Evolutionary conservation across 2,329 filamentous ascomycete species (phyloP).

Genomic region (Monilinia vaccinii-corymbosi): DNA sequence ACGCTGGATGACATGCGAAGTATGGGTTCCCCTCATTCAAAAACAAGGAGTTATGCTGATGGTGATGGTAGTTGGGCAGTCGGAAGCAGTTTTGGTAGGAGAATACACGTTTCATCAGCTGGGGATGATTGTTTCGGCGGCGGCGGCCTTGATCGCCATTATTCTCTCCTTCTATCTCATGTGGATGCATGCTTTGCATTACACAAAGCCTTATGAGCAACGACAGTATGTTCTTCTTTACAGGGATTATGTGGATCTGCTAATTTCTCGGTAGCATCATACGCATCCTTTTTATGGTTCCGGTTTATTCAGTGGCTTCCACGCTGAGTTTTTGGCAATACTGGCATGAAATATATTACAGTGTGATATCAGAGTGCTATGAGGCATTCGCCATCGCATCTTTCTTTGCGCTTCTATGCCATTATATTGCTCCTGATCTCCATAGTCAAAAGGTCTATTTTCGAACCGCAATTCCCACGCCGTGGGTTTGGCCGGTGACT

Average conservation of each 20-base stretch:
- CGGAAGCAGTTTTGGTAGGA: conserved; percentile 40
- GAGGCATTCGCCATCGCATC: conserved; percentile 82
- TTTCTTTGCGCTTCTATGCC: conserved; percentile 76
- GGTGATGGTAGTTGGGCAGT: conserved; percentile 24
- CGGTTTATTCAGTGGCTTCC: conserved; percentile 66
- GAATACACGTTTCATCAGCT: conserved; percentile 46
- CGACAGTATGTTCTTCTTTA: conserved; percentile 38
- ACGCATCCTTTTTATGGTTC: conserved; percentile 81
- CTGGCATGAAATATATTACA: conserved; percentile 69
- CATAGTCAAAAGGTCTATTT: conserved; percentile 80
- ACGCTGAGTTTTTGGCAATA: conserved; percentile 69
- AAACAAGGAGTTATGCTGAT: conserved; percentile 15
- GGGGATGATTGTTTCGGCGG: conserved; percentile 42
- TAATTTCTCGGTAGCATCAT: conserved; percentile 52
- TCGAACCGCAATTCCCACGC: conserved; percentile 54
- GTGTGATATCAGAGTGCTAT: conserved; percentile 75
- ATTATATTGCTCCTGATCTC: conserved; percentile 68
- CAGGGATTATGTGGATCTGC: neutral
- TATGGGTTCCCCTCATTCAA: conserved; percentile 18
- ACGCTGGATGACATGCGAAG: conserved; percentile 31
- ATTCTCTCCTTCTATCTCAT: conserved; percentile 46
- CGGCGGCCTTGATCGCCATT: conserved; percentile 42
- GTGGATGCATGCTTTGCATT: conserved; percentile 49
- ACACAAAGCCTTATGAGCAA: conserved; percentile 52
- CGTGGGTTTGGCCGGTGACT: conserved; percentile 65